Conservation (phyloP, 257 asterid genomes). For the Datura wrightii region DNA sequence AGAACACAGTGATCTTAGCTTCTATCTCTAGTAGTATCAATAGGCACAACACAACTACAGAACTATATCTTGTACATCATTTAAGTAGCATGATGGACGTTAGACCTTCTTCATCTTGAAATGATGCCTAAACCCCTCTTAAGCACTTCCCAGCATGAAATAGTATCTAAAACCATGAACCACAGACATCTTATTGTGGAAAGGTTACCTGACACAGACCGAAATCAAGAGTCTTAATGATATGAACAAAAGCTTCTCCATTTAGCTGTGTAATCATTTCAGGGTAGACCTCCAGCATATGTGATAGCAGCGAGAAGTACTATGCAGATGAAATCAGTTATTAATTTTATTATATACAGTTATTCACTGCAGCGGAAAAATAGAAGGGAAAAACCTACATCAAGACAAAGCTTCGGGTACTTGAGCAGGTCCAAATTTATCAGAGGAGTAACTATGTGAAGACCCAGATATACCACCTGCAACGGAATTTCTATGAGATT, state of each 20-base stretch:
- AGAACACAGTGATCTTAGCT: conserved; percentile 27
- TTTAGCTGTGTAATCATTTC: conserved; percentile 74
- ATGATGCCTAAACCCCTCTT: background rate
- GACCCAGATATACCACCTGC: conserved; percentile 92
- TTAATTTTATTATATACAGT: conserved; percentile 17
- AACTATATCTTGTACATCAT: conserved; percentile 15
- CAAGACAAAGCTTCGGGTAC: conserved; percentile 88
- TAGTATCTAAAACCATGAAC: background rate
- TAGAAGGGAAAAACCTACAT: conserved; percentile 56
- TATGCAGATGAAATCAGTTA: conserved; percentile 44
- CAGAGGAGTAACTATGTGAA: conserved; percentile 86
- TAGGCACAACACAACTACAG: background rate
- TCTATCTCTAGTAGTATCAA: conserved; percentile 16
- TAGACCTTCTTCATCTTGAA: conserved; percentile 22
- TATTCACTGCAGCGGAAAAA: conserved; percentile 19
- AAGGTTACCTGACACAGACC: conserved; percentile 84
- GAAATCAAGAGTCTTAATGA: conserved; percentile 78
- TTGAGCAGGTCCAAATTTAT: conserved; percentile 84
- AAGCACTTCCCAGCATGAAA: conserved; percentile 27
- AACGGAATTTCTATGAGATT: conserved; percentile 10
- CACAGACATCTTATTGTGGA: background rate
- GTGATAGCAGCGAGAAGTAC: conserved; percentile 90
- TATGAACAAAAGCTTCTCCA: conserved; percentile 69
- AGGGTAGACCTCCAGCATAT: conserved; percentile 96
- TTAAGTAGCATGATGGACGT: conserved; percentile 24